Evolutionary conservation across 2,329 filamentous ascomycete species (phyloP).

Genomic region (Chaetomiaceae sp.): DNA sequence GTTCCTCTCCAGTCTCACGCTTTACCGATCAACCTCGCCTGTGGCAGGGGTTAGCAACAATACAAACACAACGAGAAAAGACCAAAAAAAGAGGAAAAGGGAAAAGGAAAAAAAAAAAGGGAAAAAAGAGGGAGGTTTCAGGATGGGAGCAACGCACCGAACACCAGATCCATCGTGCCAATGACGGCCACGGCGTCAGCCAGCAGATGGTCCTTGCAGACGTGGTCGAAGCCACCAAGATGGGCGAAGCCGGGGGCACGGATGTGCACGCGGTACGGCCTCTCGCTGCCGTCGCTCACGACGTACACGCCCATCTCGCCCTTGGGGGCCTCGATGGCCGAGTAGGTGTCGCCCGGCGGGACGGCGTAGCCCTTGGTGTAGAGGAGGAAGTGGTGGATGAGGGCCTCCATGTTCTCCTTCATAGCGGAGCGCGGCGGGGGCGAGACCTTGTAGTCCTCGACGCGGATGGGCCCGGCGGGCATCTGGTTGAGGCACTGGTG

Average conservation of each 20-base stretch:
- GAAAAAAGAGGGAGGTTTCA: neutral
- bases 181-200: conserved; percentile 97
- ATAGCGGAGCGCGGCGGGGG: conserved; percentile 94
- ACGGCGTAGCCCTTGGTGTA: conserved; percentile 99
- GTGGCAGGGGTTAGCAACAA: conserved; percentile 11
- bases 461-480: conserved; percentile 86
- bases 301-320: conserved; percentile 98
- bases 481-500: conserved; percentile 99
- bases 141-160: conserved; percentile 54
- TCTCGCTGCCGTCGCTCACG: conserved; percentile 92
- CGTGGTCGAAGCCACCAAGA: conserved; percentile 87
- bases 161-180: conserved; percentile 83
- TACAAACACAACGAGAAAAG: neutral
- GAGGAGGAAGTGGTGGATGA: conserved; percentile 98
- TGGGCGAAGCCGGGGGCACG: conserved; percentile 95
- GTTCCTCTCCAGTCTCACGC: conserved; percentile 10
- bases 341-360: conserved; percentile 96
- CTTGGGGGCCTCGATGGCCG: conserved; percentile 98
- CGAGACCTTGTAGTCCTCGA: conserved; percentile 98
- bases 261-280: conserved; percentile 96
- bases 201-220: conserved; percentile 85
- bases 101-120: neutral
- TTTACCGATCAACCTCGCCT: conserved; percentile 60
- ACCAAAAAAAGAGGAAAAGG: neutral
- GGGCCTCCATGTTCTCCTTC: conserved; percentile 99